Evolutionary conservation across 2,329 filamentous ascomycete species (phyloP), one percentile per base, ranked within the genome.

Genomic region (Aureobasidium sp.): DNA sequence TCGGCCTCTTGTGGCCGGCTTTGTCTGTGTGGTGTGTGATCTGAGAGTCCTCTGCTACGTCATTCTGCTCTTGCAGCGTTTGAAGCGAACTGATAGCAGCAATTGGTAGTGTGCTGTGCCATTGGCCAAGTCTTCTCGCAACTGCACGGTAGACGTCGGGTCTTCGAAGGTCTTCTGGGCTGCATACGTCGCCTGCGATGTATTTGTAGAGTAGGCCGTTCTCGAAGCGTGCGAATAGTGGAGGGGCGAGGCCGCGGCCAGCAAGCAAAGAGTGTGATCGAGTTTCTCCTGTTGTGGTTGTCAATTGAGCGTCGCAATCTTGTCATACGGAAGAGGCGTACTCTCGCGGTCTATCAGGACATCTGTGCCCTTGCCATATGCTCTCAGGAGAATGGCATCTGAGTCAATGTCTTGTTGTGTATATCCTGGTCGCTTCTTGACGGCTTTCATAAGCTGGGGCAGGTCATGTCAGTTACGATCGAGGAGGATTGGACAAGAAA

Each of bases 181-280:
- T 84, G 68, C 91, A 92, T 59, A 90, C 88, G 65, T 82, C 84
- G 58, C 94, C 94, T 64, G 85, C 84, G 67, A 97, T 88, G 77
- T 88, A 99, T 68, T 89, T 86, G 79, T 99, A 99, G 70, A 99
- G 83, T 77, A 99, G 90, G 67, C 94, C 94, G 73, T 99, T 99
- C 69, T 91, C 82, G 80, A 99, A 99, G 67, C 92, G 88, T 60
- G 92, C 94, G 63, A 97, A 83, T 58, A 99, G 82, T 64, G 89
- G 81, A 41, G 94, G 94, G 25, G 94, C 94, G 59, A 99, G 86
- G 68, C 86, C 85, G 69, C 91, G 81, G 67, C 84, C 85, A 77
- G 92, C 91, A 65, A 97, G 86, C 62, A 97, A 82, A 72, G 91
- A 91, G 76, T 99, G 94, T 72, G 85, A 84, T 62, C 75, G 79